Evolutionary conservation across 805 yeast species (phyloP), one percentile per base, ranked within the genome.

Genomic region (Nakazawaea holstii): DNA sequence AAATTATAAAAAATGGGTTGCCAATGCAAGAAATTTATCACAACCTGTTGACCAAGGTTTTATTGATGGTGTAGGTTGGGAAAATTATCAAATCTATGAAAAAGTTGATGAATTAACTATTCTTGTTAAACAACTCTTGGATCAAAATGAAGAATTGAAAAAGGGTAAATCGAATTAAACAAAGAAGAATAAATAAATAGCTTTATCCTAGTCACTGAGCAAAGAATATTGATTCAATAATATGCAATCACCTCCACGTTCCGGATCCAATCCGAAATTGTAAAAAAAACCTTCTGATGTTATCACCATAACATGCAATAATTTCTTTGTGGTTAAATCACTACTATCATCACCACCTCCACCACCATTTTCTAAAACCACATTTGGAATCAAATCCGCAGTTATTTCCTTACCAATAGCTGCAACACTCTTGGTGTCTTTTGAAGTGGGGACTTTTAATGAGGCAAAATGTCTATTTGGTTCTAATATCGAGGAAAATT

Each of bases 381-480:
- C 59, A 32, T 55, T 51, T 20, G 58, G 58, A 9, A 60, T 46
- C 41, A 53, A 36, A 43, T 59, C 62, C 15, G 55, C 56, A 31
- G 58, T 44, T 44, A 55, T 49, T 41, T 58, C 66, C 41, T 55
- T 60, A 0, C 73, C 71, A 52, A 82, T 74, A 2, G 79, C 78
- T 6, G 73, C 76, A 20, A 73, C 74, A 11, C 76, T 70, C 49
- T 70, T 69, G 1, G 69, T 68, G 8, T 74, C 77, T 28, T 61
- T 62, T 1, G 70, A 64, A 0, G 74, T 68, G 1, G 77, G 65
- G 48, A 74, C 73, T 49, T 70, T 68, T 37, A 68, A 70, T 29
- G 89, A 88, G 0, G 98, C 98, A 74, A 94, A 94, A 61, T 92
- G 97, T 50, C 99, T 74, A 15, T 87, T 82, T 7, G 97, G 95